Percentiles rank a stretch among this genome's conserved stretches.
These are phyloP conservation scores for Leersia perrieri DNA, from an alignment of 176 grass and related monocot species.

Conservation along the genomic window DNA sequence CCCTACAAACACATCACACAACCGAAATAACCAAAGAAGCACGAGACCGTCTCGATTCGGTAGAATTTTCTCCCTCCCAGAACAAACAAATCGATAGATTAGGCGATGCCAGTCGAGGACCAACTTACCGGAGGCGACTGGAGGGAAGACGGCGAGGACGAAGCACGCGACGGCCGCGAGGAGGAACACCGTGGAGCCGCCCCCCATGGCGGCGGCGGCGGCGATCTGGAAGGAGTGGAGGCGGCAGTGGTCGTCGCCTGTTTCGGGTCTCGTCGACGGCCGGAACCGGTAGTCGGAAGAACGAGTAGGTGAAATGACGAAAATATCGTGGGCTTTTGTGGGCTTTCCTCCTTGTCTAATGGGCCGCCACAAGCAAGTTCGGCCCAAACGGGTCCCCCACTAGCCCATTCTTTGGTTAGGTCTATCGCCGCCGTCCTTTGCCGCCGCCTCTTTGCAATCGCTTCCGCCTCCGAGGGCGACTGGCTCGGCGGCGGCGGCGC, in stretches of 20 bases:
- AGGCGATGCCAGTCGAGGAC: background rate
- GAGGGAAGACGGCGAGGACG: background rate
- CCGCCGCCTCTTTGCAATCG: background rate
- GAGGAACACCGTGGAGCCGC: conserved; percentile 1
- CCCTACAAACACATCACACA: background rate
- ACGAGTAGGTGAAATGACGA: background rate
- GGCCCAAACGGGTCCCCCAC: background rate
- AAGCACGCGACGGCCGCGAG: background rate
- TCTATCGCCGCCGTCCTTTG: background rate
- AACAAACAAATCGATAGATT: background rate
- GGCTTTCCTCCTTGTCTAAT: background rate
- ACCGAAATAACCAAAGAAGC: background rate
- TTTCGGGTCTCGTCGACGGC: conserved; percentile 26
- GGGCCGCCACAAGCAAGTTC: background rate
- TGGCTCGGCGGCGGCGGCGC: background rate
- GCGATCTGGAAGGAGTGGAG: conserved; percentile 35
- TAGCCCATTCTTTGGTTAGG: background rate
- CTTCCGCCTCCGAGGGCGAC: background rate
- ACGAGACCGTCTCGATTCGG: background rate
- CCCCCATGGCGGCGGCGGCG: conserved; percentile 41
- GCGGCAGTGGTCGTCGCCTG: background rate
- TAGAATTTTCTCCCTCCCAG: background rate
- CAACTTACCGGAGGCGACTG: conserved; percentile 28
- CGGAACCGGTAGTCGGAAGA: background rate
- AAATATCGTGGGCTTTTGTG: background rate